These are phyloP conservation scores for Boletus tomentosulus DNA, from an alignment of 768 basidiomycete genomes.

Conservation along the genomic window DNA sequence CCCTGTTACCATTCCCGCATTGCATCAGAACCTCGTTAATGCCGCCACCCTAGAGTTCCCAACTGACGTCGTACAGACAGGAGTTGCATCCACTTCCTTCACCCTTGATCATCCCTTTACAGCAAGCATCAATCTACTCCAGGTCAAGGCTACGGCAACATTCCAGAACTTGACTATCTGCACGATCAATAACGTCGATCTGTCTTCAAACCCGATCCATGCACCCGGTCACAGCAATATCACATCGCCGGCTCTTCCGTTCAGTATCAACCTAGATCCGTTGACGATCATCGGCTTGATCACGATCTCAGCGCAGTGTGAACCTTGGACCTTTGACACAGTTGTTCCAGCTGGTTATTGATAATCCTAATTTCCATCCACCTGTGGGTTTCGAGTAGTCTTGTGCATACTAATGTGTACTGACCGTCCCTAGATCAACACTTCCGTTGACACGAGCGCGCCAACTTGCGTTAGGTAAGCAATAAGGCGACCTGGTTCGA, in stretches of 20 bases:
- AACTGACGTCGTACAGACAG: constrained; percentile 54
- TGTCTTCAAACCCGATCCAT: constrained; percentile 53
- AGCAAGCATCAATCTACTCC: constrained; percentile 61
- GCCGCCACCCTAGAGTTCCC: constrained; percentile 58
- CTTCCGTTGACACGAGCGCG: constrained; percentile 47
- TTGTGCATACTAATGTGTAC: neutral
- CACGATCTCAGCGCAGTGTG: constrained; percentile 46
- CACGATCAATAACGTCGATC: constrained; percentile 50
- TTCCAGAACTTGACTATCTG: constrained; percentile 57
- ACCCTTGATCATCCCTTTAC: constrained; percentile 66
- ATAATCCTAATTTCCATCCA: constrained; percentile 48
- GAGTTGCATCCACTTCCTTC: constrained; percentile 55
- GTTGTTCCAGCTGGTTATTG: constrained; percentile 51
- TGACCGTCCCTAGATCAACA: constrained; percentile 40
- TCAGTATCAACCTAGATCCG: constrained; percentile 63
- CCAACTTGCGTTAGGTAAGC: constrained; percentile 58
- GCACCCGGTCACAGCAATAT: constrained; percentile 55
- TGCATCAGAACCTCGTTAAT: constrained; percentile 58
- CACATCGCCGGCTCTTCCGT: constrained; percentile 52
- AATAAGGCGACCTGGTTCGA: neutral
- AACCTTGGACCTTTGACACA: constrained; percentile 56
- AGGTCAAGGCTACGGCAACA: constrained; percentile 48
- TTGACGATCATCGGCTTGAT: constrained; percentile 57
- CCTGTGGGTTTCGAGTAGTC: constrained; percentile 34
- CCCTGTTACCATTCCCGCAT: constrained; percentile 60